Conservation (phyloP, 345 rosid genomes). For the Sisymbrium altissimum region DNA sequence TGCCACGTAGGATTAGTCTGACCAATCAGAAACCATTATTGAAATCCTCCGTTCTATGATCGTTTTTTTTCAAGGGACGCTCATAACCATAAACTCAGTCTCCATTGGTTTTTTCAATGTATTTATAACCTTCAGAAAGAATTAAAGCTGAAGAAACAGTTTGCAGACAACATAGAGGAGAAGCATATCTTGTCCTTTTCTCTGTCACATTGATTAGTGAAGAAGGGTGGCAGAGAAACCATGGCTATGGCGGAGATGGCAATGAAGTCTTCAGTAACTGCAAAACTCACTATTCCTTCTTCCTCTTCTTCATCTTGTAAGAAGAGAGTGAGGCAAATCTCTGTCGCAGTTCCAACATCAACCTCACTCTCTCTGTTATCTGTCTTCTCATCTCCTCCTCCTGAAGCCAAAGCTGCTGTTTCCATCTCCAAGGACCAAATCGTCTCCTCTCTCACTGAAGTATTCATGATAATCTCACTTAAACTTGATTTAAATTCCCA, state of each 20-base stretch:
- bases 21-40: slow-evolving; percentile 22
- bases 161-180: slow-evolving; percentile 22
- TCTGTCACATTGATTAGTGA: slow-evolving; percentile 16
- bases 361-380: slow-evolving; percentile 60
- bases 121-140: not conserved
- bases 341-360: slow-evolving; percentile 58
- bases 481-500: not conserved
- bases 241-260: slow-evolving; percentile 53
- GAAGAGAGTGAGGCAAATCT: slow-evolving; percentile 40
- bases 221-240: slow-evolving; percentile 23
- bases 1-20: slow-evolving; percentile 27
- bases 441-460: slow-evolving; percentile 76
- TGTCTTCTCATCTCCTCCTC: slow-evolving; percentile 47
- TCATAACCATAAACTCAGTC: slow-evolving; percentile 22
- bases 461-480: slow-evolving; percentile 18
- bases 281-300: slow-evolving; percentile 40
- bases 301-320: slow-evolving; percentile 35
- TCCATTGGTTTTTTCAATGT: not conserved
- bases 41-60: not conserved
- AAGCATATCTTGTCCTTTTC: slow-evolving; percentile 22
- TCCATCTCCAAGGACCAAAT: slow-evolving; percentile 78
- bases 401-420: slow-evolving; percentile 63
- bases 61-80: not conserved
- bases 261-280: slow-evolving; percentile 45
- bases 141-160: not conserved